These are phyloP conservation scores for Penicillium steckii DNA, from an alignment of 495 filamentous ascomycete species.

Conservation along the genomic window DNA sequence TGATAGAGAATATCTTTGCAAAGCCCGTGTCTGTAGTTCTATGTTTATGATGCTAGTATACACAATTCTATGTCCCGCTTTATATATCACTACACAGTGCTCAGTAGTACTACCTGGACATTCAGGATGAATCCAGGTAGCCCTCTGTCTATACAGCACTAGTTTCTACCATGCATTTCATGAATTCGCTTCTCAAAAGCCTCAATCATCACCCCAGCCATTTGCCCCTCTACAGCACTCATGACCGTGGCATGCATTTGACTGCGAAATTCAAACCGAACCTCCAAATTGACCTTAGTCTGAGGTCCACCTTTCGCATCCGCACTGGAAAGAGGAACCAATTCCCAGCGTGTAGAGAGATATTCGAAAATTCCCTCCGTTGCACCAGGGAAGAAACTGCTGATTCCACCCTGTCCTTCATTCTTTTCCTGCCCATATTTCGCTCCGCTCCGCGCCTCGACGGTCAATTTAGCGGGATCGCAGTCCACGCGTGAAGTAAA, in stretches of 20 bases:
- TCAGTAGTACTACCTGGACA: too few species aligned
- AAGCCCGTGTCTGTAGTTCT: too few species aligned
- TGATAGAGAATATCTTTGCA: conserved; percentile 15
- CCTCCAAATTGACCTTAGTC: conserved; percentile 71
- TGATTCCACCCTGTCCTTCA: conserved; percentile 10
- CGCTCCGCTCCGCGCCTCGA: conserved; percentile 78
- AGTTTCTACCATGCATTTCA: conserved; percentile 42
- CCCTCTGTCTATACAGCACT: not conserved
- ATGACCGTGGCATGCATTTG: conserved; percentile 79
- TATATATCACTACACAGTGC: too few species aligned
- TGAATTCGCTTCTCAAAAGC: conserved; percentile 84
- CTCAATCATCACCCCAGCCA: conserved; percentile 84
- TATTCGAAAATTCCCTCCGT: conserved; percentile 67
- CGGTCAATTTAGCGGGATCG: conserved; percentile 52
- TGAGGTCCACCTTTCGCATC: conserved; percentile 28
- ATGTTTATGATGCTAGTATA: too few species aligned
- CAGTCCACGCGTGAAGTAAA: conserved; percentile 79
- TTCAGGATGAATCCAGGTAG: too few species aligned
- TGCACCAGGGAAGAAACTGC: conserved; percentile 36
- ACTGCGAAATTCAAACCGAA: conserved; percentile 82
- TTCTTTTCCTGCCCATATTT: conserved; percentile 25
- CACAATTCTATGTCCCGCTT: too few species aligned
- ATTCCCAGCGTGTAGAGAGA: conserved; percentile 75
- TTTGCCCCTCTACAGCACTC: conserved; percentile 74
- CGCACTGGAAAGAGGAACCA: conserved; percentile 44